Percentiles rank a stretch among this genome's conserved stretches.
Conservation (phyloP, 306 rosid genomes). For the Ceratonia siliqua region DNA sequence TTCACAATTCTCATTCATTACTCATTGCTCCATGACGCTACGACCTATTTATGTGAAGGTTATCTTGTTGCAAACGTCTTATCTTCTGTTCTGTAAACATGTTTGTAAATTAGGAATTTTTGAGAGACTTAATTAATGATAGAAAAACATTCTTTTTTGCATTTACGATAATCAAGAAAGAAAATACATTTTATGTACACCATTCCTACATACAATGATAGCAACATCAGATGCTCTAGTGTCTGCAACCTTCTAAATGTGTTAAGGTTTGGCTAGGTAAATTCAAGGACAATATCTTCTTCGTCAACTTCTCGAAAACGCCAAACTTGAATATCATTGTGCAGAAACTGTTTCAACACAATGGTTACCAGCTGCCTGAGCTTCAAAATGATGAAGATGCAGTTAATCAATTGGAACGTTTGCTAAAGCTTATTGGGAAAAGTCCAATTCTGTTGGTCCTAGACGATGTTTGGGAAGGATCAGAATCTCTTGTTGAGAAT, state of each 20-base stretch:
- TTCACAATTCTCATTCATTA: too few relatives aligned
- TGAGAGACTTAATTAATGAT: neutral
- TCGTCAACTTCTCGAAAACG: constrained; percentile 35
- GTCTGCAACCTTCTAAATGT: constrained; percentile 23
- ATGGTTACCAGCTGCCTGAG: constrained; percentile 19
- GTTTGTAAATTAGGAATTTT: neutral
- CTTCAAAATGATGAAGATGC: constrained; percentile 42
- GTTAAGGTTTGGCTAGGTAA: constrained; percentile 36
- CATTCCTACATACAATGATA: neutral
- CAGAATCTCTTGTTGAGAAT: constrained; percentile 51
- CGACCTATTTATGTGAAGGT: neutral
- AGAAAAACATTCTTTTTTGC: neutral
- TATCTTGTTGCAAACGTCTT: too few relatives aligned
- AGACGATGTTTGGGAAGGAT: constrained; percentile 58
- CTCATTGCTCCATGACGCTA: neutral
- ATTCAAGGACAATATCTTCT: constrained; percentile 56
- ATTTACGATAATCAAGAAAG: neutral
- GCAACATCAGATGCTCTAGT: neutral
- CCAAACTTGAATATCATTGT: constrained; percentile 47
- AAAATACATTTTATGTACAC: too few relatives aligned
- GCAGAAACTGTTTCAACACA: constrained; percentile 43
- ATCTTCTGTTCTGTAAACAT: neutral
- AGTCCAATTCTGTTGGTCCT: constrained; percentile 50
- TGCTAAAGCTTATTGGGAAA: constrained; percentile 29
- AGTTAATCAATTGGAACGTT: constrained; percentile 30